Evolutionary conservation across 208 protist genomes (phyloP).

Genomic region (Endotrypanum monterogeii): DNA sequence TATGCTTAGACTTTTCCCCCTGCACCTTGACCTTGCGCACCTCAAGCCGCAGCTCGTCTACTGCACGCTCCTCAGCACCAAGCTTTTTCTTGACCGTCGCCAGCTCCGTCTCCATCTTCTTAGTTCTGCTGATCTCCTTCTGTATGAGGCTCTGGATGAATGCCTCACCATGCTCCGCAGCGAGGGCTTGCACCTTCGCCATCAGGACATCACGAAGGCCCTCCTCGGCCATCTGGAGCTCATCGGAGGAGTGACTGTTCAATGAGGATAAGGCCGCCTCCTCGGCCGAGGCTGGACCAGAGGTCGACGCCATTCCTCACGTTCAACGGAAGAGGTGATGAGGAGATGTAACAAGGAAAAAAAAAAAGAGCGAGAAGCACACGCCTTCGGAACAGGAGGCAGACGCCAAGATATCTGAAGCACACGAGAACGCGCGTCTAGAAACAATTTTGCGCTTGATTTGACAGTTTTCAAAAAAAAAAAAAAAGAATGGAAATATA

Average conservation of each 20-base stretch:
- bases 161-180: constrained; percentile 53
- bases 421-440: too few relatives aligned
- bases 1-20: constrained; percentile 37
- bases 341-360: too few relatives aligned
- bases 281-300: not conserved
- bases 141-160: constrained; percentile 69
- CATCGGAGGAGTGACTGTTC: constrained; percentile 22
- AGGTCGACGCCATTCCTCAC: constrained; percentile 11
- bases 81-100: constrained; percentile 57
- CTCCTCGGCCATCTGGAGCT: constrained; percentile 35
- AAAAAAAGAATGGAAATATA: too few relatives aligned
- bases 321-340: too few relatives aligned
- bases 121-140: constrained; percentile 66
- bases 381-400: too few relatives aligned
- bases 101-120: constrained; percentile 74
- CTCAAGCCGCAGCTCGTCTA: constrained; percentile 36
- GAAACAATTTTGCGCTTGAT: too few relatives aligned
- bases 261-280: constrained; percentile 16
- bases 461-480: too few relatives aligned
- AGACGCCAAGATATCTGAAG: too few relatives aligned
- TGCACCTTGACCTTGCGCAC: constrained; percentile 28
- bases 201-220: constrained; percentile 26
- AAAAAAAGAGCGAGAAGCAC: too few relatives aligned
- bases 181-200: constrained; percentile 42
- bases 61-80: constrained; percentile 28